Conservation (phyloP, 768 basidiomycete genomes). For the Collybia nuda region DNA sequence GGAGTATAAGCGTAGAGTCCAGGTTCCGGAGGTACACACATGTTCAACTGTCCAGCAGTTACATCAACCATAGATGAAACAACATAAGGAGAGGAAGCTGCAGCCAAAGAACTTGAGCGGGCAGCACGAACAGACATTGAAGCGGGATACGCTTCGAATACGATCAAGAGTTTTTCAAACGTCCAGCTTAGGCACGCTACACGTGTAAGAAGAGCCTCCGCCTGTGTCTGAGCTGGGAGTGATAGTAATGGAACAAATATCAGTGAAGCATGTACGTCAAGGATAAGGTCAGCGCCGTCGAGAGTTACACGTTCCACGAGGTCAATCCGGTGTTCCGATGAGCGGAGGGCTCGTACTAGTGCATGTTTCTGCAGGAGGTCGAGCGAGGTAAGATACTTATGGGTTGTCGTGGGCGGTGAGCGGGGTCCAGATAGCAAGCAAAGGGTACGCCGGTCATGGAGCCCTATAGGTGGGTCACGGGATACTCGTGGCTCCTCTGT, state of each 20-base stretch:
- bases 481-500: conserved; percentile 6
- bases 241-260: conserved; percentile 46
- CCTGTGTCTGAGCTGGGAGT: conserved; percentile 42
- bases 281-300: conserved; percentile 60
- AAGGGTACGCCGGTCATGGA: conserved; percentile 47
- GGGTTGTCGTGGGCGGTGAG: conserved; percentile 31
- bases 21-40: conserved; percentile 4
- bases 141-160: conserved; percentile 69
- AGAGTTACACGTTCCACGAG: conserved; percentile 67
- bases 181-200: conserved; percentile 64
- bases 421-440: conserved; percentile 30
- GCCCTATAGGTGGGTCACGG: conserved; percentile 33
- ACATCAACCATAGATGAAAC: too few relatives aligned
- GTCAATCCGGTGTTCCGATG: conserved; percentile 43
- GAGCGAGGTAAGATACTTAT: conserved; percentile 72
- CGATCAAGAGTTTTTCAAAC: conserved; percentile 50
- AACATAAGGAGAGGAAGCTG: neutral
- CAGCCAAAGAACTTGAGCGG: conserved; percentile 7
- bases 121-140: conserved; percentile 31
- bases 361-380: conserved; percentile 67
- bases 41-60: neutral
- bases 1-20: conserved; percentile 56
- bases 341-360: conserved; percentile 51
- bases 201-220: conserved; percentile 39
- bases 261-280: conserved; percentile 62